phyloP scores from a whole-genome alignment of 192 early-diverging fungal genomes.

The Neocallimastix lanati region DNA sequence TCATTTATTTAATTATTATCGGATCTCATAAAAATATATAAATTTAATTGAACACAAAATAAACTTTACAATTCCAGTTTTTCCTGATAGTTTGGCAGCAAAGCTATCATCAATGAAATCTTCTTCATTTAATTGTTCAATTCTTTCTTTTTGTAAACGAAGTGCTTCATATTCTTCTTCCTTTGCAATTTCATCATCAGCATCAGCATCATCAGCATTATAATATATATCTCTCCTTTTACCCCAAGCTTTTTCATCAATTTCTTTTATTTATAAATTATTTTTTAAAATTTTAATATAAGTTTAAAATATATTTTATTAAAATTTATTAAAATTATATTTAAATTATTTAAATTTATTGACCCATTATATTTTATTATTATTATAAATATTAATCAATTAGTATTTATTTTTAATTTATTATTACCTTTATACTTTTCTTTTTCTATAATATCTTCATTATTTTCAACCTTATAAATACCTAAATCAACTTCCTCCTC shows the following conservation, averaged over 20 bases:
- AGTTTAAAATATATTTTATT: too few species aligned
- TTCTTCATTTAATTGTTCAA: conserved; percentile 60
- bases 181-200: conserved; percentile 5
- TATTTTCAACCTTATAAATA: not conserved
- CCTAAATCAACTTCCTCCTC: not conserved
- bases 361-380: too few species aligned
- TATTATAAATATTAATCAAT: too few species aligned
- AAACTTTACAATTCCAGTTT: not conserved
- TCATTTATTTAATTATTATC: conserved; percentile 6
- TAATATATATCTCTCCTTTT: conserved; percentile 38
- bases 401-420: conserved; percentile 1
- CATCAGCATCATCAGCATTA: conserved; percentile 2
- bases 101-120: conserved; percentile 69
- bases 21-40: too few species aligned
- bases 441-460: conserved; percentile 8
- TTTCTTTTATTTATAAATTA: not conserved
- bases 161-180: conserved; percentile 58
- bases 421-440: conserved; percentile 3
- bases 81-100: conserved; percentile 7
- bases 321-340: too few species aligned
- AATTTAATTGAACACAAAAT: too few species aligned
- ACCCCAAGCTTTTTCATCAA: conserved; percentile 60
- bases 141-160: conserved; percentile 59
- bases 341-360: too few species aligned
- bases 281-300: not conserved